Percentiles rank a stretch among this genome's conserved stretches.
These are phyloP conservation scores for Taphrina pruni DNA, from an alignment of 1,139 yeast genomes.

Conservation along the genomic window DNA sequence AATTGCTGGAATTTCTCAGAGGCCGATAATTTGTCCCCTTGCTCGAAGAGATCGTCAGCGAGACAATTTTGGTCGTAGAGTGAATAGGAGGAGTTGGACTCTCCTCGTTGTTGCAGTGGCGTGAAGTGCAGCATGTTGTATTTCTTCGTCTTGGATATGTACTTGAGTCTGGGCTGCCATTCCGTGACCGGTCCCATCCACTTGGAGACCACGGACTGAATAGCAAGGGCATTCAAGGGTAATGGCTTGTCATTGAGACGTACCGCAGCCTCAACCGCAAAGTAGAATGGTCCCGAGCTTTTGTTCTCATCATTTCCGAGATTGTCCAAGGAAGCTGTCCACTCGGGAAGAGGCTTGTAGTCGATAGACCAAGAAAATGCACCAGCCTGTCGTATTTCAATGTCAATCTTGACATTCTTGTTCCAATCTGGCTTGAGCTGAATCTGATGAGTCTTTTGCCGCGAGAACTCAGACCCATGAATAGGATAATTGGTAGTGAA, in stretches of 20 bases:
- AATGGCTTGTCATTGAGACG: slow-evolving; percentile 62
- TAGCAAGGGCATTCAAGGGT: slow-evolving; percentile 78
- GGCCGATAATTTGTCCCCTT: slow-evolving; percentile 47
- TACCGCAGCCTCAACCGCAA: slow-evolving; percentile 81
- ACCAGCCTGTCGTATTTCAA: slow-evolving; percentile 76
- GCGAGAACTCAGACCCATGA: slow-evolving; percentile 57
- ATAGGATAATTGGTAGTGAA: slow-evolving; percentile 79
- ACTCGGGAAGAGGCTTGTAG: slow-evolving; percentile 60
- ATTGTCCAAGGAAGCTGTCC: slow-evolving; percentile 51
- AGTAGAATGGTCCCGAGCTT: slow-evolving; percentile 61
- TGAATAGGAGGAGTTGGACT: slow-evolving; percentile 89
- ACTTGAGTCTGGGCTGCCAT: slow-evolving; percentile 72
- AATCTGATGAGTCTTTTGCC: slow-evolving; percentile 62
- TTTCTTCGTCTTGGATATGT: slow-evolving; percentile 67
- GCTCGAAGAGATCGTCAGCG: slow-evolving; percentile 68
- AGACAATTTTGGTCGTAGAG: slow-evolving; percentile 81
- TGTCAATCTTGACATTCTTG: slow-evolving; percentile 63
- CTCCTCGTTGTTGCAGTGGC: slow-evolving; percentile 87
- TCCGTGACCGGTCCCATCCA: slow-evolving; percentile 74
- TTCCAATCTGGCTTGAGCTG: slow-evolving; percentile 56
- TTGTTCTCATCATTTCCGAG: not conserved
- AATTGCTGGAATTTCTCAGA: slow-evolving; percentile 55
- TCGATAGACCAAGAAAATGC: slow-evolving; percentile 61
- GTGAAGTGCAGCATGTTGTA: slow-evolving; percentile 97
- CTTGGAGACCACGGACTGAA: slow-evolving; percentile 87